Conservation (phyloP, 805 yeast genomes). For the Candida namnaoensis region DNA sequence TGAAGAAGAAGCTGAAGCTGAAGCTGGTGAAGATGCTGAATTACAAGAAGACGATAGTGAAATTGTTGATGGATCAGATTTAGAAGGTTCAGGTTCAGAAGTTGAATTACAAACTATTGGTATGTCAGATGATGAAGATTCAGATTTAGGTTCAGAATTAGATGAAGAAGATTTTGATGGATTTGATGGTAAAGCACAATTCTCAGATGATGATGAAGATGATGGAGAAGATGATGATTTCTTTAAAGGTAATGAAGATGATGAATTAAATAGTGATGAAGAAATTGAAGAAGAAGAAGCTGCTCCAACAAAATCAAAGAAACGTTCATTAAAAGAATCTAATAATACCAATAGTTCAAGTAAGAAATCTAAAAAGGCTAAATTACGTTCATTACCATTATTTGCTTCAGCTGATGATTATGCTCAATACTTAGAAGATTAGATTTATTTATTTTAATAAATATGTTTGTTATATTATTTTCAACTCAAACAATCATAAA, state of each 20-base stretch:
- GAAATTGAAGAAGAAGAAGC: conserved; percentile 21
- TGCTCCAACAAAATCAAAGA: conserved; percentile 18
- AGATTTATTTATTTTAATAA: no score
- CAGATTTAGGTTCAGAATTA: conserved; percentile 1
- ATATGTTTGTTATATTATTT: no score
- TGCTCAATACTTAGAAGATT: conserved; percentile 48
- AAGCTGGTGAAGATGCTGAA: conserved; percentile 19
- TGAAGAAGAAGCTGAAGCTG: conserved; percentile 16
- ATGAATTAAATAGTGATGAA: conserved; percentile 27
- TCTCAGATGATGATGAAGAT: conserved; percentile 19
- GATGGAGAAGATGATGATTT: conserved; percentile 29
- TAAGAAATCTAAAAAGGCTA: conserved; percentile 36
- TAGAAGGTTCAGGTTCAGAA: conserved; percentile 26
- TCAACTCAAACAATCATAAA: no score
- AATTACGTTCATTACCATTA: conserved; percentile 63
- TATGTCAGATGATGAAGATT: conserved; percentile 16
- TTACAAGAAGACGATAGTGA: conserved; percentile 32
- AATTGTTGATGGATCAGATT: conserved; percentile 15
- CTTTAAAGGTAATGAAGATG: conserved; percentile 26
- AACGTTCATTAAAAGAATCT: conserved; percentile 17
- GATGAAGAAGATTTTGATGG: conserved; percentile 15
- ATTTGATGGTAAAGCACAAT: no score
- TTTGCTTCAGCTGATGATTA: conserved; percentile 89
- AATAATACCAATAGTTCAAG: conserved; percentile 8
- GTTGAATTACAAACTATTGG: conserved; percentile 29